Base-by-base conservation (phyloP, 768 basidiomycete species). In the Phylloporus rhodoxanthus region DNA sequence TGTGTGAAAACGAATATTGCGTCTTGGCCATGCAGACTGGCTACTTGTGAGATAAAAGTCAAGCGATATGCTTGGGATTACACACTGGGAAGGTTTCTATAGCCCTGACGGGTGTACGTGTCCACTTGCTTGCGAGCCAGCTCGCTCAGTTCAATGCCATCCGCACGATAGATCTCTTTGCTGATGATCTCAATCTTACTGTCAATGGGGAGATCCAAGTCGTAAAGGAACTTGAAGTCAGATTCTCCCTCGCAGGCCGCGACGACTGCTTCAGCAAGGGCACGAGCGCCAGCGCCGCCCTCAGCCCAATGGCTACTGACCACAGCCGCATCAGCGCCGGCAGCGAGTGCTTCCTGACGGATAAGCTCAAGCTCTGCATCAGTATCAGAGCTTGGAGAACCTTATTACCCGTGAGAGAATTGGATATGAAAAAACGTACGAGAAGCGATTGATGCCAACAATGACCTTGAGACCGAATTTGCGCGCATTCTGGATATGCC, bases 221-320 rank as follows among this genome's bases (percentile, higher is more conserved):
- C 87, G 68, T 97, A 98, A 47, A 97, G 81, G 82, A 91, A 94
- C 68, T 86, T 87, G 80, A 99, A 99, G 53, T 77, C 66, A 0
- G 91, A 90, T 50, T 81, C 74, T 52, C 80, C 81, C 64, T 92
- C 85, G 70, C 94, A 97, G 23, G 85, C 82, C 15, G 78, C 72
- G 59, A 99, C 77, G 57, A 97, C 84, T n/a, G 94, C 91, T 62
- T 97, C 84, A 14, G 95, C 95, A 53, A 99, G 82, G 25, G 81
- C 82, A 50, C 83, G 77, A 40, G 95, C 95, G 47, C 96, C 95
- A 34, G 81, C 80, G 40, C 95, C 95, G 60, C 95, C 96, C 60
- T 91, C 76, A 17, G 94, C 95, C 95, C 96, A 99, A 73, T 98
- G 96, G 72, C 87, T 95, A 70, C 88, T 91, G 54, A 96, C 85